Evolutionary conservation across 306 rosid genomes (phyloP).

Genomic region (Rosa multiflora): DNA sequence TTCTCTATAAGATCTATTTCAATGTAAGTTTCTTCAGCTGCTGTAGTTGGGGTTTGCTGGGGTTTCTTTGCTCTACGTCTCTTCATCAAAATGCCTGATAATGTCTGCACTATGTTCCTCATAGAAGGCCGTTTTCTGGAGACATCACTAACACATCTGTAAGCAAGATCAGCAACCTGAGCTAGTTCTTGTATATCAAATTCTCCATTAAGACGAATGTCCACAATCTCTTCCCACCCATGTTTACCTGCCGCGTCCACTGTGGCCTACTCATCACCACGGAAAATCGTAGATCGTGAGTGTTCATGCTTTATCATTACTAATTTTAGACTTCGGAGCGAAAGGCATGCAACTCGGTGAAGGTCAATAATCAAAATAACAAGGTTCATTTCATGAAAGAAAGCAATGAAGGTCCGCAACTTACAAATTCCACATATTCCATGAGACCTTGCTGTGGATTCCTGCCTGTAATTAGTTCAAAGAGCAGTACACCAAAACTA

Average conservation of each 20-base stretch:
- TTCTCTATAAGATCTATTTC: not conserved
- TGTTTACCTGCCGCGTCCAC: slow-evolving; percentile 7
- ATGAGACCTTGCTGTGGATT: slow-evolving; percentile 24
- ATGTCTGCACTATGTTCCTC: slow-evolving; percentile 13
- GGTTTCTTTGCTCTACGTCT: not conserved
- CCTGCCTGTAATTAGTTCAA: slow-evolving; percentile 32
- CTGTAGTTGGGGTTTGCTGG: not conserved
- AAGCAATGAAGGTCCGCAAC: not conserved
- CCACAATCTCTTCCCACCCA: slow-evolving; percentile 16
- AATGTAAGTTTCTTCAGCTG: slow-evolving; percentile 14
- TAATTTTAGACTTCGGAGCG: not conserved
- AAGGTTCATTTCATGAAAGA: not conserved
- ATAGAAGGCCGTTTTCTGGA: slow-evolving; percentile 4
- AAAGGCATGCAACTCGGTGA: too few relatives aligned
- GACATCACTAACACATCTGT: not conserved
- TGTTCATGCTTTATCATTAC: not conserved
- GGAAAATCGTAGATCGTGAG: not conserved
- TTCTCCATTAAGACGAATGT: slow-evolving; percentile 1
- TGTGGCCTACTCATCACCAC: slow-evolving; percentile 6
- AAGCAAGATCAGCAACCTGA: slow-evolving; percentile 14
- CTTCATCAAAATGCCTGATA: not conserved
- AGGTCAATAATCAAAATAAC: not conserved
- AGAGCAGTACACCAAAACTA: slow-evolving; percentile 56
- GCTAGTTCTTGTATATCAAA: slow-evolving; percentile 8
- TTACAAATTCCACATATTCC: slow-evolving; percentile 22